These are phyloP conservation scores for Corylus heterophylla DNA, from an alignment of 306 rosid genomes.

Conservation along the genomic window DNA sequence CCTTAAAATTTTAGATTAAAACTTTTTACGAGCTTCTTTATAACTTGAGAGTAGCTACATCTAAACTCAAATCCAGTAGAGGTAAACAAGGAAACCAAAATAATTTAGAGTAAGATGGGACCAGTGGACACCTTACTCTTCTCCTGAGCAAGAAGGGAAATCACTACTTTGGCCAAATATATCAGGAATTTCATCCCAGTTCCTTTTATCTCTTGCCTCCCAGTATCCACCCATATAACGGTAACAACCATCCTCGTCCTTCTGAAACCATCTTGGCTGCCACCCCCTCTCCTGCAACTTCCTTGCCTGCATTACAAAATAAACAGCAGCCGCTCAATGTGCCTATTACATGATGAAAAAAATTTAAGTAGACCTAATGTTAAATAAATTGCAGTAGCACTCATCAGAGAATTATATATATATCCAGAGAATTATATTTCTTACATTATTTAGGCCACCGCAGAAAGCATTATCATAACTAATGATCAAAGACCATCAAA, in stretches of 20 bases:
- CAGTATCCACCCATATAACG: constrained; percentile 84
- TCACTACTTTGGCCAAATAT: constrained; percentile 76
- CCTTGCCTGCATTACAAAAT: constrained; percentile 67
- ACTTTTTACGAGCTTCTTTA: constrained; percentile 19
- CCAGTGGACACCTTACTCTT: constrained; percentile 26
- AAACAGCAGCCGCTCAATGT: constrained; percentile 12
- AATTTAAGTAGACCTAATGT: background rate
- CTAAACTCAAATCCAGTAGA: constrained; percentile 33
- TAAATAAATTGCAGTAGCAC: constrained; percentile 8
- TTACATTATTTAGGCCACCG: background rate
- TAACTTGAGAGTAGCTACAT: constrained; percentile 38
- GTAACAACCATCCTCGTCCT: constrained; percentile 86
- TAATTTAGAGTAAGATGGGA: constrained; percentile 23
- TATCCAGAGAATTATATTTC: background rate
- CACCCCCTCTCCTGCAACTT: constrained; percentile 98
- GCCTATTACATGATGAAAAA: background rate
- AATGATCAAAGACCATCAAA: background rate
- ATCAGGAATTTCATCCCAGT: constrained; percentile 82
- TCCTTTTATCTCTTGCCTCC: constrained; percentile 77
- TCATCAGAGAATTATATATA: background rate
- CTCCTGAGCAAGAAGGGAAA: constrained; percentile 64
- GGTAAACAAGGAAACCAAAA: background rate
- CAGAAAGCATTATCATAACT: background rate
- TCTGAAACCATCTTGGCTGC: constrained; percentile 95
- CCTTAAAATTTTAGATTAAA: background rate